Conservation (phyloP, 306 rosid species). For the Prunus campanulata region DNA sequence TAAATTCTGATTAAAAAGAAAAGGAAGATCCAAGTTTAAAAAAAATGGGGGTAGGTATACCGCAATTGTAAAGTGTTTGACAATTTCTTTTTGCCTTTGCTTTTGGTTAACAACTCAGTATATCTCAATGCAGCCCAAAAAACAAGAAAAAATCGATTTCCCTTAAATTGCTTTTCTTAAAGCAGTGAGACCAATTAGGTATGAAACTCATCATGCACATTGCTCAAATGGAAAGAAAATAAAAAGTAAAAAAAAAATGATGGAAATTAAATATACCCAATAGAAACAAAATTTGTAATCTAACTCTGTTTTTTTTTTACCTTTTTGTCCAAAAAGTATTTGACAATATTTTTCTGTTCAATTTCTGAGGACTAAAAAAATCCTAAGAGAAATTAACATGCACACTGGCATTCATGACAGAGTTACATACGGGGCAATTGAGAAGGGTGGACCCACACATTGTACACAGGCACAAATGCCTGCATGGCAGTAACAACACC, state of each 20-base stretch:
- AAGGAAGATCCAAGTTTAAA: neutral
- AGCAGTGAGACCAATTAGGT: neutral
- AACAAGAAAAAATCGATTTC: neutral
- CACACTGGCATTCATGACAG: constrained; percentile 64
- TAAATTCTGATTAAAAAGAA: neutral
- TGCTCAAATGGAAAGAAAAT: neutral
- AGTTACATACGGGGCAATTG: constrained; percentile 74
- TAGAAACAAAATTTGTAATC: neutral
- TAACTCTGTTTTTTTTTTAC: neutral
- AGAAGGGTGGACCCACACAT: constrained; percentile 70
- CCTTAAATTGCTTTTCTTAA: neutral
- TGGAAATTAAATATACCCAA: neutral
- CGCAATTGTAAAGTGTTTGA: neutral
- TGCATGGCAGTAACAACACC: constrained; percentile 81
- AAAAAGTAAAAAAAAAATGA: neutral
- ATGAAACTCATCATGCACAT: neutral
- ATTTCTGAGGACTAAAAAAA: neutral
- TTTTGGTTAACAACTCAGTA: neutral
- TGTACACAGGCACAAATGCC: constrained; percentile 82
- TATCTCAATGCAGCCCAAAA: neutral
- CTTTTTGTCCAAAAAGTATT: constrained; percentile 10
- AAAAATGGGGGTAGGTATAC: neutral
- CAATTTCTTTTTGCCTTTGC: neutral
- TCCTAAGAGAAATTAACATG: constrained; percentile 77
- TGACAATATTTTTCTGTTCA: constrained; percentile 13